Evolutionary conservation across 2,329 filamentous ascomycete species (phyloP).

Genomic region (Nothopassalora personata): DNA sequence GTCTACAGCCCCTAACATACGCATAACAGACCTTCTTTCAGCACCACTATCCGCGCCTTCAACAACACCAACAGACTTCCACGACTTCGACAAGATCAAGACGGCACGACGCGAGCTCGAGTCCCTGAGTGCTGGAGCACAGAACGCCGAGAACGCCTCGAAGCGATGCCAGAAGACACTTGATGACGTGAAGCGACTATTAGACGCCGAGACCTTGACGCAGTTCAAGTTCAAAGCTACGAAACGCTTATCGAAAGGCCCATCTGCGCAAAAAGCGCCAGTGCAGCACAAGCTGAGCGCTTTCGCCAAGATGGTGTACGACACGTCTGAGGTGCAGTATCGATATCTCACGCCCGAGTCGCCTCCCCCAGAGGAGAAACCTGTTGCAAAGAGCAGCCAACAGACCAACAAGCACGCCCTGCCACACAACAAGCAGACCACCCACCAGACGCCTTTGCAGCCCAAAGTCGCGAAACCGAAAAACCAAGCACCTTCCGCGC

Average conservation of each 20-base stretch:
- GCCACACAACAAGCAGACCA: neutral
- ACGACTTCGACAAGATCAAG: constrained; percentile 19
- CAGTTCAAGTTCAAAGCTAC: constrained; percentile 51
- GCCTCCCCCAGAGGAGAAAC: constrained; percentile 14
- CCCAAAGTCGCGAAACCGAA: neutral
- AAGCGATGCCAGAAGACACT: constrained; percentile 65
- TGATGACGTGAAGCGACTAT: constrained; percentile 66
- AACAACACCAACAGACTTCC: constrained; percentile 34
- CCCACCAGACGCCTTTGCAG: constrained; percentile 1
- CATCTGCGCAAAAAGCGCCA: constrained; percentile 7
- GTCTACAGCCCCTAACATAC: constrained; percentile 6
- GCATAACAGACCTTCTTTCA: constrained; percentile 40
- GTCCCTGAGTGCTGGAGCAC: constrained; percentile 65
- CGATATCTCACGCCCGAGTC: constrained; percentile 30
- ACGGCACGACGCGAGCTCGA: constrained; percentile 48
- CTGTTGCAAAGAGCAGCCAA: neutral
- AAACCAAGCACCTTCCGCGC: neutral
- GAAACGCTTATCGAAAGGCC: constrained; percentile 7
- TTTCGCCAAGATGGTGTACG: constrained; percentile 52
- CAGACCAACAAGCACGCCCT: neutral
- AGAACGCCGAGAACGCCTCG: constrained; percentile 53
- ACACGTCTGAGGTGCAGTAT: constrained; percentile 36
- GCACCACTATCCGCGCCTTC: constrained; percentile 40
- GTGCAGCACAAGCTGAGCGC: constrained; percentile 39
- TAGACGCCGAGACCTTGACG: constrained; percentile 66